Conservation (phyloP, 2,329 filamentous ascomycete genomes). For the Diaporthe amygdali region DNA sequence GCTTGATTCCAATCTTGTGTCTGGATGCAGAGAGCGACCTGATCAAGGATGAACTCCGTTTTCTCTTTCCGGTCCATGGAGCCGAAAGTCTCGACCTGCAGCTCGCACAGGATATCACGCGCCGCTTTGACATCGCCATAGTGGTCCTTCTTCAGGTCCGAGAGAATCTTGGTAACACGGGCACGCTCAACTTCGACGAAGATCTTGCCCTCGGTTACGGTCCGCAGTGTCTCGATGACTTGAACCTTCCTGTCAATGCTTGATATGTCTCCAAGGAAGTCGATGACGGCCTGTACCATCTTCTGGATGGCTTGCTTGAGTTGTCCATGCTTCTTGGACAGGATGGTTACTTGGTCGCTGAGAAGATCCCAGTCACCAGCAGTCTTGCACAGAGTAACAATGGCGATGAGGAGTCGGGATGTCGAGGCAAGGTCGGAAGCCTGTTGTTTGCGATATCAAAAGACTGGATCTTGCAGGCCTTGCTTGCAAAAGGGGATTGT, state of each 20-base stretch:
- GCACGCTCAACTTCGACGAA: conserved; percentile 99
- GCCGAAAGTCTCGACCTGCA: conserved; percentile 98
- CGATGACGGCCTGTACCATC: conserved; percentile 98
- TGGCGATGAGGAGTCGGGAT: conserved; percentile 82
- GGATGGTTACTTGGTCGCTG: conserved; percentile 93
- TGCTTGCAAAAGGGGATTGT: neutral
- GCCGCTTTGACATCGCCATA: conserved; percentile 84
- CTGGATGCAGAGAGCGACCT: conserved; percentile 94
- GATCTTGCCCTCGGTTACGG: conserved; percentile 99
- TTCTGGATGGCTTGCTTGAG: conserved; percentile 98
- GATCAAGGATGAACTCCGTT: conserved; percentile 97
- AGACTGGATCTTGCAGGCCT: neutral
- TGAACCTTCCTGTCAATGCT: conserved; percentile 87
- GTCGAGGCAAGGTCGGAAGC: conserved; percentile 96
- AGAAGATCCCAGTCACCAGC: conserved; percentile 91
- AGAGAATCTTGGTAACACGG: conserved; percentile 91
- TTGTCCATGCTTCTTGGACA: conserved; percentile 99
- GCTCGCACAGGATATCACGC: conserved; percentile 91
- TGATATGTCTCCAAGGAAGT: conserved; percentile 85
- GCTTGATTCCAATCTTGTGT: conserved; percentile 96
- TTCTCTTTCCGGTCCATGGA: conserved; percentile 98
- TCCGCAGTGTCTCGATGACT: conserved; percentile 92
- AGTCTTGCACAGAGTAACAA: conserved; percentile 94
- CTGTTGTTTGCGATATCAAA: conserved; percentile 48
- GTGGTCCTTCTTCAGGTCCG: conserved; percentile 96